These are phyloP conservation scores for Aspergillus fructus DNA, from an alignment of 2,329 filamentous ascomycete genomes.

Conservation along the genomic window DNA sequence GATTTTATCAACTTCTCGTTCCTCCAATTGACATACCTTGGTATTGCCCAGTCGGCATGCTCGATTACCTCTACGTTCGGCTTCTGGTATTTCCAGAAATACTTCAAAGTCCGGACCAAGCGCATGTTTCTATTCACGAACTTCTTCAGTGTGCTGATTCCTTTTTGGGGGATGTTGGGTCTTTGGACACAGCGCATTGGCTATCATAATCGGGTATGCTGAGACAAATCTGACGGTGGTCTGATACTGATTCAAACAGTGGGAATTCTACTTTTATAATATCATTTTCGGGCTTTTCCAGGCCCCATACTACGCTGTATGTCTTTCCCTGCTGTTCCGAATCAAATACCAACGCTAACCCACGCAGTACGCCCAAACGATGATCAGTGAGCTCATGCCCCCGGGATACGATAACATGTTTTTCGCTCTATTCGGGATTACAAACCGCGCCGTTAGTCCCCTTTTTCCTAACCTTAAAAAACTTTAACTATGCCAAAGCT, in stretches of 20 bases:
- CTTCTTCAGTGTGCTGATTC: conserved; percentile 42
- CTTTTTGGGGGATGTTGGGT: conserved; percentile 45
- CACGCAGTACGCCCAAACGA: conserved; percentile 41
- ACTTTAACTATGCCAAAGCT: not conserved
- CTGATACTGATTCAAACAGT: conserved; percentile 27
- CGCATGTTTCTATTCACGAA: conserved; percentile 45
- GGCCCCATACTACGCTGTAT: conserved; percentile 43
- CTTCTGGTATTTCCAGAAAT: conserved; percentile 45
- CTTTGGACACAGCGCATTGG: conserved; percentile 41
- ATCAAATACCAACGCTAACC: not conserved
- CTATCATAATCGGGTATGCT: conserved; percentile 37
- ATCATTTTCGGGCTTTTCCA: conserved; percentile 44
- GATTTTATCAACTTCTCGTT: conserved; percentile 43
- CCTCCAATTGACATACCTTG: conserved; percentile 43
- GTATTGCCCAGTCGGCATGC: conserved; percentile 39
- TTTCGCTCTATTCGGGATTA: conserved; percentile 46
- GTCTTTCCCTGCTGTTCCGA: conserved; percentile 1
- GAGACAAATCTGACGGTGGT: not conserved
- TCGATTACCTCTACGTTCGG: conserved; percentile 42
- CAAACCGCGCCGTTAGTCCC: conserved; percentile 41
- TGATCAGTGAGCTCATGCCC: conserved; percentile 47
- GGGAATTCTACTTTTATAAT: conserved; percentile 47
- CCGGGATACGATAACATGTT: conserved; percentile 47
- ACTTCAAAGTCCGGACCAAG: conserved; percentile 43
- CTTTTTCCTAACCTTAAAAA: not conserved